These are phyloP conservation scores for Trichoderma atroviride DNA, from an alignment of 2,329 filamentous ascomycete genomes.

Conservation along the genomic window DNA sequence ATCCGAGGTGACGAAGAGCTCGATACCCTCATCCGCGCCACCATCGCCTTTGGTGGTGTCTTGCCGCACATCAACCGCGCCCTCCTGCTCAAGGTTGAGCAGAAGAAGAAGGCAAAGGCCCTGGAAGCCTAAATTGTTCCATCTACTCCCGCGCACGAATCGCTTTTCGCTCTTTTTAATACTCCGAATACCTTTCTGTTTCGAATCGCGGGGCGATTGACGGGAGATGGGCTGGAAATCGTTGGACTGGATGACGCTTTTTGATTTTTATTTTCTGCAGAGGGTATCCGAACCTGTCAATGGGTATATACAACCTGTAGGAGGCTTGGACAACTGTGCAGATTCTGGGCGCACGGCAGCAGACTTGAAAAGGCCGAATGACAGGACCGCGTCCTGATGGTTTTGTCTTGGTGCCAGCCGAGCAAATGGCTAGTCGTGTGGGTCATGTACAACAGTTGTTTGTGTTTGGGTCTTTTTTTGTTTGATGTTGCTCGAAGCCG, in stretches of 20 bases:
- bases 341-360: constrained; percentile 21
- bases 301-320: constrained; percentile 11
- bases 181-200: constrained; percentile 24
- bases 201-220: constrained; percentile 20
- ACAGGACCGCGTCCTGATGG: neutral
- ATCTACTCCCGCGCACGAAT: constrained; percentile 9
- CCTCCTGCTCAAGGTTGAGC: constrained; percentile 90
- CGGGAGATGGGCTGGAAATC: constrained; percentile 24
- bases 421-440: constrained; percentile 16
- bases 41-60: constrained; percentile 97
- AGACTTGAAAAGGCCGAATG: neutral
- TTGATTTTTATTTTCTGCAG: constrained; percentile 21
- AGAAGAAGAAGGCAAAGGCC: constrained; percentile 84
- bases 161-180: constrained; percentile 21
- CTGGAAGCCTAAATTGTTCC: constrained; percentile 45
- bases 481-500: constrained; percentile 13
- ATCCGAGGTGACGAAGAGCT: constrained; percentile 98
- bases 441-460: constrained; percentile 27
- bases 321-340: constrained; percentile 27
- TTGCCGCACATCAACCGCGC: constrained; percentile 98
- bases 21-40: constrained; percentile 94
- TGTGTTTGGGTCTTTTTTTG: constrained; percentile 21
- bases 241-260: constrained; percentile 7
- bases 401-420: neutral
- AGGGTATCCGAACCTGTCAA: constrained; percentile 14